phyloP scores from a whole-genome alignment of 345 rosid species.

The Cardamine resedifolia region DNA sequence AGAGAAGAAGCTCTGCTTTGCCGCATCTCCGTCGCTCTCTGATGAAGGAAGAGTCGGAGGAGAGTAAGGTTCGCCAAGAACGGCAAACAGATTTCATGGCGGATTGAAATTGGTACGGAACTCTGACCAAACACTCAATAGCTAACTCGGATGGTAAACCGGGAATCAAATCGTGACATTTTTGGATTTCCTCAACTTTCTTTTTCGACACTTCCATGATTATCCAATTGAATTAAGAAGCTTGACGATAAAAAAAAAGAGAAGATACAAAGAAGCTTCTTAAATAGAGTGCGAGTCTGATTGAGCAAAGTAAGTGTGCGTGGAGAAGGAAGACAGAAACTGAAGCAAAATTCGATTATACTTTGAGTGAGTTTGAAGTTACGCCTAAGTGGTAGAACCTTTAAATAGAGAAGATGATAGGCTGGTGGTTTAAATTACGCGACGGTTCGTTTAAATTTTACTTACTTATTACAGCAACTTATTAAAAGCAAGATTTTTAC shows the following conservation, averaged over 20 bases:
- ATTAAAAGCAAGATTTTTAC: no score
- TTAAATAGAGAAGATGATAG: neutral
- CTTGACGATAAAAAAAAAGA: no score
- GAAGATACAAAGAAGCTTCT: neutral
- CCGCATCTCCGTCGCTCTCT: slow-evolving; percentile 38
- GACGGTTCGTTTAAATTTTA: slow-evolving; percentile 9
- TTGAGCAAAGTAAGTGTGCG: neutral
- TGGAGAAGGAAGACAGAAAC: neutral
- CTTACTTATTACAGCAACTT: neutral
- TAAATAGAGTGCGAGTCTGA: neutral
- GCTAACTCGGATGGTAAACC: slow-evolving; percentile 55
- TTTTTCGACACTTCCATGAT: neutral
- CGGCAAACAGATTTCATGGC: slow-evolving; percentile 47
- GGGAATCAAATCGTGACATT: slow-evolving; percentile 42
- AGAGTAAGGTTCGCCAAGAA: slow-evolving; percentile 44
- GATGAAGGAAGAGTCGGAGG: slow-evolving; percentile 43
- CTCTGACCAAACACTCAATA: slow-evolving; percentile 51
- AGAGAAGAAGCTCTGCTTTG: slow-evolving; percentile 49
- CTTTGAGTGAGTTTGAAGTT: neutral
- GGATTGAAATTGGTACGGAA: slow-evolving; percentile 48
- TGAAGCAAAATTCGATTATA: neutral
- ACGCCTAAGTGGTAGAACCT: neutral
- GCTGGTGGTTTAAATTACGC: neutral
- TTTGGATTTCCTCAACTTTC: neutral
- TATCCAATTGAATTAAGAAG: neutral